These are phyloP conservation scores for Penicillium nucicola DNA, from an alignment of 495 filamentous ascomycete genomes.

Conservation along the genomic window DNA sequence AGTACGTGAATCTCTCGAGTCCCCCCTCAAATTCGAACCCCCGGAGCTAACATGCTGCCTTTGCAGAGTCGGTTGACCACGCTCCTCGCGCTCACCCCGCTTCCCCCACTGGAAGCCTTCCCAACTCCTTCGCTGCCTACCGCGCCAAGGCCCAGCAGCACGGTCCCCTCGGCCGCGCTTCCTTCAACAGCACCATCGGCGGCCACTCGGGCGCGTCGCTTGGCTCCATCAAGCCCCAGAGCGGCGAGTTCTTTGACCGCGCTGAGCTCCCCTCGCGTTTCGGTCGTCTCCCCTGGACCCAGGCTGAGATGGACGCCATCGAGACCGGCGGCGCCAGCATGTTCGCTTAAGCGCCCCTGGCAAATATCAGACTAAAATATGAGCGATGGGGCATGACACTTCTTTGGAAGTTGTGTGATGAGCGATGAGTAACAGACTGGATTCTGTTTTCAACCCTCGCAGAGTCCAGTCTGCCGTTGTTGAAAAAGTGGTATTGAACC, in stretches of 20 bases:
- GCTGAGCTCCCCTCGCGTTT: slow-evolving; percentile 82
- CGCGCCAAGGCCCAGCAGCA: slow-evolving; percentile 90
- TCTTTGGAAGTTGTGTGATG: slow-evolving; percentile 19
- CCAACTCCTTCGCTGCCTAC: slow-evolving; percentile 84
- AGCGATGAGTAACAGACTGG: neutral
- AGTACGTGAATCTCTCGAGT: slow-evolving; percentile 52
- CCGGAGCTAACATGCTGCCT: slow-evolving; percentile 10
- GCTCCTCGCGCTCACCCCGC: slow-evolving; percentile 60
- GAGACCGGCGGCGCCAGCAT: slow-evolving; percentile 86
- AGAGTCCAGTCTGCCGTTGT: slow-evolving; percentile 4
- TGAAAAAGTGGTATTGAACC: slow-evolving; percentile 6
- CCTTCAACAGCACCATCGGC: slow-evolving; percentile 57
- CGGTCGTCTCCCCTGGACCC: slow-evolving; percentile 63
- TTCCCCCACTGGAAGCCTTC: slow-evolving; percentile 58
- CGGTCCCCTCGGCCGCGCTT: slow-evolving; percentile 65
- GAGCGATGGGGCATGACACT: slow-evolving; percentile 23
- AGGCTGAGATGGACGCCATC: slow-evolving; percentile 90
- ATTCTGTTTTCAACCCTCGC: neutral
- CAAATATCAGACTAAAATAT: slow-evolving; percentile 11
- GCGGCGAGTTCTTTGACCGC: slow-evolving; percentile 84
- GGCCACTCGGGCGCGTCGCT: slow-evolving; percentile 61
- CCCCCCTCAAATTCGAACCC: neutral
- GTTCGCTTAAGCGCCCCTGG: slow-evolving; percentile 38
- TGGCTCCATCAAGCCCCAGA: slow-evolving; percentile 64
- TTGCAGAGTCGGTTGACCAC: slow-evolving; percentile 71